A percentile compares a stretch with the other conserved stretches of the same genome.
These are phyloP conservation scores for Erigeron canadensis DNA, from an alignment of 129 eudicot species.

Conservation along the genomic window DNA sequence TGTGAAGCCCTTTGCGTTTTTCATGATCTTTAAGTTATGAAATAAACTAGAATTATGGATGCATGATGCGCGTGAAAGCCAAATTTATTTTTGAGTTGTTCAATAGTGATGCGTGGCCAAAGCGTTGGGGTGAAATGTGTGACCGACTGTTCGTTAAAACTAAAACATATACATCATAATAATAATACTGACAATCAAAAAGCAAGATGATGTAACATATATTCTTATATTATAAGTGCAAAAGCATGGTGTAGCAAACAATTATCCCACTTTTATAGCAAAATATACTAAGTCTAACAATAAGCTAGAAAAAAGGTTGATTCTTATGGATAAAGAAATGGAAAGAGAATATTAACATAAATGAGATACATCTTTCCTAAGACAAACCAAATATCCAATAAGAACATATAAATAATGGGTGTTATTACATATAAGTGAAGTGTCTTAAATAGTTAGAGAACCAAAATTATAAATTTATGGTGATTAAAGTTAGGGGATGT, in stretches of 20 bases:
- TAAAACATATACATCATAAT: not conserved
- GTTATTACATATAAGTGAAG: too few relatives aligned
- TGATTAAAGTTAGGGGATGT: too few relatives aligned
- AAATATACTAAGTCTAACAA: not conserved
- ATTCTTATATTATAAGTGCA: not conserved
- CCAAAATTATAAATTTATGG: too few relatives aligned
- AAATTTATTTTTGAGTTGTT: too few relatives aligned
- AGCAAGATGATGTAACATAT: not conserved
- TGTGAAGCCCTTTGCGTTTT: too few relatives aligned
- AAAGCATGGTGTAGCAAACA: not conserved
- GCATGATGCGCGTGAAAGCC: too few relatives aligned
- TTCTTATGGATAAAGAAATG: not conserved
- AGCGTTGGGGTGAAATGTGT: too few relatives aligned
- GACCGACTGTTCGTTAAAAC: too few relatives aligned
- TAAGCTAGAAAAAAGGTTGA: not conserved
- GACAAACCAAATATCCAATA: slow-evolving; percentile 14
- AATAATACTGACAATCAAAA: not conserved
- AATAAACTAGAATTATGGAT: too few relatives aligned
- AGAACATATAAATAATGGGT: slow-evolving; percentile 14
- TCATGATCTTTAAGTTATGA: too few relatives aligned
- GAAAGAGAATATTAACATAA: not conserved
- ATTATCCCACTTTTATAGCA: not conserved
- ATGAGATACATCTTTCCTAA: not conserved
- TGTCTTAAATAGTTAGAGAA: too few relatives aligned
- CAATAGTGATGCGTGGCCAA: too few relatives aligned